Evolutionary conservation across 805 yeast genomes (phyloP).

Genomic region (Spencermartinsiella europaea): DNA sequence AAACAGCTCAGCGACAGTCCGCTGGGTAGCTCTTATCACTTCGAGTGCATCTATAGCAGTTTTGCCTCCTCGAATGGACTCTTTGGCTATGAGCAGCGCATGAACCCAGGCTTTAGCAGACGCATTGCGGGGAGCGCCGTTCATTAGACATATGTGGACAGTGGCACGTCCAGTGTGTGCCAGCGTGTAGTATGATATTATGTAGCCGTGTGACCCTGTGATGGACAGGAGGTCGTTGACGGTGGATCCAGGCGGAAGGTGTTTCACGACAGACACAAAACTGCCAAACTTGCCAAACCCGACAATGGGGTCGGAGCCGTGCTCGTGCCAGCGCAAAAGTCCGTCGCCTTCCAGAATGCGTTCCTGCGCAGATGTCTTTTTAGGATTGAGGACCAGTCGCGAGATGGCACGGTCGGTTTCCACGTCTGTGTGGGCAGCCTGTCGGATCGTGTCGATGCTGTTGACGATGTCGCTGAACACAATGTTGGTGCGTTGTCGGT

Average conservation of each 20-base stretch:
- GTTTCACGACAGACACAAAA: constrained; percentile 19
- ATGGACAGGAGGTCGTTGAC: constrained; percentile 12
- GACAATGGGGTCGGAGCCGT: constrained; percentile 10
- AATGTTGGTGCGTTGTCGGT: constrained; percentile 32
- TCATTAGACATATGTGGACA: constrained; percentile 22
- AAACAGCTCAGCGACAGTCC: constrained; percentile 13
- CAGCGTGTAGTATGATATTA: constrained; percentile 17
- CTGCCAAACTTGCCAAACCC: constrained; percentile 26
- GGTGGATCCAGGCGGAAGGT: constrained; percentile 10
- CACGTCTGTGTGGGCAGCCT: constrained; percentile 8
- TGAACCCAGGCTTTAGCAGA: constrained; percentile 28
- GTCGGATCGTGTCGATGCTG: constrained; percentile 19
- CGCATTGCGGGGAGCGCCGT: constrained; percentile 3
- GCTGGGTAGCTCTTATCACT: constrained; percentile 11
- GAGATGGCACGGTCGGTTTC: constrained; percentile 15
- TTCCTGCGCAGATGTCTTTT: constrained; percentile 22
- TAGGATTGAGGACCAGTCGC: constrained; percentile 24
- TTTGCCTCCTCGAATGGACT: neutral
- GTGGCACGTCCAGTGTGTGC: constrained; percentile 11
- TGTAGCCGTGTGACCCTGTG: constrained; percentile 18
- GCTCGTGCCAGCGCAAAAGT: constrained; percentile 24
- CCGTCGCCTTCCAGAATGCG: constrained; percentile 30
- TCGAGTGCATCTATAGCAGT: constrained; percentile 3
- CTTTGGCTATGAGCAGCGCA: constrained; percentile 24
- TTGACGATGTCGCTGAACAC: constrained; percentile 26